Base-by-base conservation (phyloP, 2,329 filamentous ascomycete genomes). In the Ceratocystis destructans region DNA sequence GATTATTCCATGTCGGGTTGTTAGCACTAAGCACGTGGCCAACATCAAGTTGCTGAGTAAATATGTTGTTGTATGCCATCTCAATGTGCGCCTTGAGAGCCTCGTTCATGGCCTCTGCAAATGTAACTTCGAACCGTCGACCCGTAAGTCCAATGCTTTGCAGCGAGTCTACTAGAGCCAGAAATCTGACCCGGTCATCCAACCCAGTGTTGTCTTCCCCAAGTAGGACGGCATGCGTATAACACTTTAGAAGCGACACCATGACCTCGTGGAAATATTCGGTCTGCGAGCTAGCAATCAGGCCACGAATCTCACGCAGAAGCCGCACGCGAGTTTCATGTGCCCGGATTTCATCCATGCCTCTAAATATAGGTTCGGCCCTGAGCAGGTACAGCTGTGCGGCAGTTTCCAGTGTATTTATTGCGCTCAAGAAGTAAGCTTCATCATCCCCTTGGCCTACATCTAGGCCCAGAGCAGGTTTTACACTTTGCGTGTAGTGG, bases 261-360 rank as follows among this genome's bases (percentile, higher is more conserved):
- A 89, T 73, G 1, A 84, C 81, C 61, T 76, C 75, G 45, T 80
- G 77, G 62, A 88, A 76, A 3, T 79, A 76, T 46, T 76, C 76
- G 2, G 80, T 81, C 67, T 84, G 78, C 8, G 85, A 85, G 72
- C 87, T 87, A 57, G 82, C 81, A 69, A 89, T 80, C 25, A 88
- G 78, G 25, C 85, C 83, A 71, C 87, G 81, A 10, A 89, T 73
- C 69, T 89, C 85, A 62, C 80, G 76, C 17, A 77, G 78, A 71
- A 89, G 87, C 66, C 80, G 82, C 64, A 72, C 72, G 6, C 79
- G 74, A 48, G 76, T 76, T 41, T 73, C 72, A 59, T 74, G 73
- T 65, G 75, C 77, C 31, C 72, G 70, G 41, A 71, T 73, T 31
- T 74, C 73, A 10, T 77, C 73, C 69, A 82, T 77, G 22, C 78